These are phyloP conservation scores for Salix koriyanagi DNA, from an alignment of 345 rosid genomes.

Conservation along the genomic window DNA sequence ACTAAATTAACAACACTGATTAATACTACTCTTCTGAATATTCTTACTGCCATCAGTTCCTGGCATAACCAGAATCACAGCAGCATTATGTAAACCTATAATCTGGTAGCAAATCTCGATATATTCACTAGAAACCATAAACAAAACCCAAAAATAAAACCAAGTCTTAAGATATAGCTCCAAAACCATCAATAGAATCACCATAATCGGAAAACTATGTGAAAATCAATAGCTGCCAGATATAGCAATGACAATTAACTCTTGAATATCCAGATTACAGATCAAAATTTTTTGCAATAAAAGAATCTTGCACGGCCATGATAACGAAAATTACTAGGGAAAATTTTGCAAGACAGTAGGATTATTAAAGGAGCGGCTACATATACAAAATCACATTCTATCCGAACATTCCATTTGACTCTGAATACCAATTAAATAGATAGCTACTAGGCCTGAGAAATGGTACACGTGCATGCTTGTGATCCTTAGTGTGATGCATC, in stretches of 20 bases:
- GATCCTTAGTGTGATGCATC: conserved; percentile 12
- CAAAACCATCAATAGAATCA: not conserved
- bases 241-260: not conserved
- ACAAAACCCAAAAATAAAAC: not conserved
- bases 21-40: not conserved
- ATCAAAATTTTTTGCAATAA: conserved; percentile 4
- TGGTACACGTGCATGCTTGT: conserved; percentile 2
- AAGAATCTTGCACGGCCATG: not conserved
- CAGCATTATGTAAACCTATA: not conserved
- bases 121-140: not conserved
- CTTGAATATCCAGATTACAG: not conserved
- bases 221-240: not conserved
- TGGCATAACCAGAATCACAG: not conserved
- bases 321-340: not conserved
- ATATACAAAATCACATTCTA: conserved; percentile 19
- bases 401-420: conserved; percentile 5
- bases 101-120: not conserved
- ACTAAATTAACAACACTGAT: too few relatives aligned
- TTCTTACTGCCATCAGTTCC: not conserved
- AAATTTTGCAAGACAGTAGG: not conserved
- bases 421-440: conserved; percentile 4
- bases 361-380: conserved; percentile 4
- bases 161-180: not conserved
- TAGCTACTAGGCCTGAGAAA: not conserved
- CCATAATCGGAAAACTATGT: not conserved